Base-by-base conservation (phyloP, 768 basidiomycete species). In the Leccinum arenicola region DNA sequence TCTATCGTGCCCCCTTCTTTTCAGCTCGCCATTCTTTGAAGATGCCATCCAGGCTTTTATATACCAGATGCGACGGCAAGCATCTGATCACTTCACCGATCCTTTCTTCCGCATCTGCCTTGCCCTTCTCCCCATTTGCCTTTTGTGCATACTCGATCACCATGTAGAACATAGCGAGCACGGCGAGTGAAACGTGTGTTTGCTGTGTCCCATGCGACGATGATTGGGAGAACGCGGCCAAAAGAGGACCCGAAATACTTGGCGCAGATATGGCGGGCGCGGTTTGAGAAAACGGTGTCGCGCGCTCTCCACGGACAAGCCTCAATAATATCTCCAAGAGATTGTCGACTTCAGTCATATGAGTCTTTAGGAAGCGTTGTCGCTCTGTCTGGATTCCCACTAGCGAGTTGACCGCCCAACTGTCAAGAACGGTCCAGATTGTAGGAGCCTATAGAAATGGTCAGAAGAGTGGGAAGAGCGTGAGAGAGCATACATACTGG, bases 151-250 rank as follows among this genome's bases (percentile, higher is more conserved):
- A 94, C 64, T 94, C 93, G 52, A 87, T 77, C 6, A 89, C 79
- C 78, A 98, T 84, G 25, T 90, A 82, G 76, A 93, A 94, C 73
- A 98, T 84, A 14, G 95, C 93, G 53, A 98, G 79, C 11, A 98
- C 91, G 9, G 95, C 95, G 33, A 98, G 82, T 9, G 93, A 93
- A 23, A 96, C 90, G 64, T 95, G 95, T 1, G 95, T 98, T 76
- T 99, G 96, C 67, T 95, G 92, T 43, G 85, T 80, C 19, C 86
- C 87, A 67, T 94, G 92, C 12, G 91, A 84, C 4, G 92, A 90
- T 45, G 85, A 85, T n/a, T 83, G 84, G 6, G 84, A 77, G 52
- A 92, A 77, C 36, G 89, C 90, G 49, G 85, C 77, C 11, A 89
- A 76, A 52, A 91, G 80, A 14, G 88, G 88, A 4, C 90, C 90